Evolutionary conservation across 2,329 filamentous ascomycete species (phyloP).

Genomic region (Cercospora sp.): DNA sequence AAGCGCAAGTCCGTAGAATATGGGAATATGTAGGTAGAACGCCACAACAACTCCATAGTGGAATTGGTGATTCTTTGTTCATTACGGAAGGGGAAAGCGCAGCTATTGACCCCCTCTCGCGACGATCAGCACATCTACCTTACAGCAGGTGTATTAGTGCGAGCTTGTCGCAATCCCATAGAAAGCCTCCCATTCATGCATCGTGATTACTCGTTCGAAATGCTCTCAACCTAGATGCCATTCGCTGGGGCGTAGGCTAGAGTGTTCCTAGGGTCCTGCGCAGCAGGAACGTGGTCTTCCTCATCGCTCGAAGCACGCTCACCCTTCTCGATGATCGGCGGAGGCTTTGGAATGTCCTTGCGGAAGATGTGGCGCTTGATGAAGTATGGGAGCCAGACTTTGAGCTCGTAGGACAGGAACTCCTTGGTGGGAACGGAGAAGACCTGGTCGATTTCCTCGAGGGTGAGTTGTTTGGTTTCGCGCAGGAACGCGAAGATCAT

Average conservation of each 20-base stretch:
- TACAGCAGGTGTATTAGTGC: not conserved
- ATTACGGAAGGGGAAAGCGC: not conserved
- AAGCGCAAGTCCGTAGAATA: not conserved
- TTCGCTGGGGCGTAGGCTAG: constrained; percentile 1
- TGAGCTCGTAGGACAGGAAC: constrained; percentile 45
- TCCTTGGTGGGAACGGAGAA: constrained; percentile 54
- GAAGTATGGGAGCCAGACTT: constrained; percentile 46
- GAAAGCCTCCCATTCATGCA: not conserved
- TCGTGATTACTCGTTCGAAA: not conserved
- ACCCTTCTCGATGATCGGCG: constrained; percentile 42
- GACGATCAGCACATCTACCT: not conserved
- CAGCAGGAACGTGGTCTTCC: constrained; percentile 6
- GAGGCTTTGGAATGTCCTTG: constrained; percentile 42
- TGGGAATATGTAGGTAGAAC: not conserved
- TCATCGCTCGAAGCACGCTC: constrained; percentile 18
- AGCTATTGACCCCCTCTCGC: not conserved
- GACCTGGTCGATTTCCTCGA: constrained; percentile 54
- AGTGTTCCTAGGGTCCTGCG: not conserved
- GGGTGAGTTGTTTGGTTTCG: constrained; percentile 52
- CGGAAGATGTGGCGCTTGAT: constrained; percentile 45
- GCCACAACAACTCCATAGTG: not conserved
- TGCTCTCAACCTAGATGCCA: not conserved
- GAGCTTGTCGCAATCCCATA: not conserved
- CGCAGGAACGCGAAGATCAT: constrained; percentile 50
- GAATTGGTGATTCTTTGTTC: not conserved